These are phyloP conservation scores for Apiospora hydei DNA, from an alignment of 2,329 filamentous ascomycete genomes.

Conservation along the genomic window DNA sequence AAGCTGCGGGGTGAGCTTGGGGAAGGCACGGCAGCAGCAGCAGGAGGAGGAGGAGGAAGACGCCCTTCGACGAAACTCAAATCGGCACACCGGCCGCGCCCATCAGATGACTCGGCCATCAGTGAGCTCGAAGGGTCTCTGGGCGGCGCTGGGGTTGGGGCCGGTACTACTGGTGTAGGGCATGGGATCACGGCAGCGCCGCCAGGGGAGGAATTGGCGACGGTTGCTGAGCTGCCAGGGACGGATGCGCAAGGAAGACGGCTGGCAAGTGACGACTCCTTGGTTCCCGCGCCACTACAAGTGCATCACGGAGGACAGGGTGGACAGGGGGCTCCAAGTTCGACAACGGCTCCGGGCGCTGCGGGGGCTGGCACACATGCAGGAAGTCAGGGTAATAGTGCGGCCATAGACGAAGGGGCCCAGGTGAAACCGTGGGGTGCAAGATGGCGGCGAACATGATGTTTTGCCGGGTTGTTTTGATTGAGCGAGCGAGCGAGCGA, in stretches of 20 bases:
- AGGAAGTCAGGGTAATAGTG: neutral
- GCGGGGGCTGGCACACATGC: neutral
- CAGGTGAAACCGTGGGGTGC: slow-evolving; percentile 20
- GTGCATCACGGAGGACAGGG: neutral
- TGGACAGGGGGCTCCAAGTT: too few species aligned
- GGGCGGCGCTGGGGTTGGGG: neutral
- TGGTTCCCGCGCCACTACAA: slow-evolving; percentile 2
- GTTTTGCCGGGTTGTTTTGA: neutral
- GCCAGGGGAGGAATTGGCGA: neutral
- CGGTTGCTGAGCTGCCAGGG: neutral
- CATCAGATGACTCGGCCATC: neutral
- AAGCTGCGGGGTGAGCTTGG: slow-evolving; percentile 21
- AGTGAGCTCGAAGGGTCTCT: slow-evolving; percentile 22
- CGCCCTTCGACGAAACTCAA: neutral
- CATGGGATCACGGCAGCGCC: neutral
- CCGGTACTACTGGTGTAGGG: neutral
- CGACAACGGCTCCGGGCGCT: neutral
- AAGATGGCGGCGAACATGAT: slow-evolving; percentile 7
- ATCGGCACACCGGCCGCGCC: neutral
- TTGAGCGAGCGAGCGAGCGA: neutral
- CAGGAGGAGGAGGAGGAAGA: neutral
- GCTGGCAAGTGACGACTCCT: neutral
- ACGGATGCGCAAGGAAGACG: neutral
- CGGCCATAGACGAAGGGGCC: neutral
- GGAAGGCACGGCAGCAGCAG: slow-evolving; percentile 22